Evolutionary conservation across 148 eudicot species (phyloP).

Genomic region (Rhododendron simsii): DNA sequence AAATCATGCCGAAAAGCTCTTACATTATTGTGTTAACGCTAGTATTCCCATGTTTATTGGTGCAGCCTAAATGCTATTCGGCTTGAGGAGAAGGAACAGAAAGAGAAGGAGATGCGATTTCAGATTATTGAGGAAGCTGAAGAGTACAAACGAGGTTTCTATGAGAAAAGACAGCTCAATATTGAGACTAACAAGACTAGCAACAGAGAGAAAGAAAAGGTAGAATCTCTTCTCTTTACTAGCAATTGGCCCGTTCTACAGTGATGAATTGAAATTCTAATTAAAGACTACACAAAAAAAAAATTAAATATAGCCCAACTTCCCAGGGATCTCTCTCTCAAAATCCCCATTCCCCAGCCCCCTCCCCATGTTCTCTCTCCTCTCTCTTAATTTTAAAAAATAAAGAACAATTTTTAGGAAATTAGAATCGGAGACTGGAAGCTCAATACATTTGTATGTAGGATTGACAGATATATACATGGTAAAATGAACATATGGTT

Average conservation of each 20-base stretch:
- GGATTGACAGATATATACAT: not conserved
- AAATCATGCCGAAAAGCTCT: not conserved
- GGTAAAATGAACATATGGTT: not conserved
- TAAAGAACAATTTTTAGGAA: not conserved
- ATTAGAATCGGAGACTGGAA: not conserved
- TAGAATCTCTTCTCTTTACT: conserved; percentile 11
- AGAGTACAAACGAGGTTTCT: conserved; percentile 64
- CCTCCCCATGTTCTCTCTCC: not conserved
- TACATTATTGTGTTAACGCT: not conserved
- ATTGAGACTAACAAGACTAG: conserved; percentile 71
- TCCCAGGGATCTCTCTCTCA: not conserved
- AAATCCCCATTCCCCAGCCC: not conserved
- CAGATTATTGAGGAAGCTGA: conserved; percentile 89
- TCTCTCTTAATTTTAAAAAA: not conserved
- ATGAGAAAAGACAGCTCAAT: conserved; percentile 79
- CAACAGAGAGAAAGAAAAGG: conserved; percentile 92
- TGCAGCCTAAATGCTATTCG: conserved; percentile 71
- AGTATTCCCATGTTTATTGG: conserved; percentile 11
- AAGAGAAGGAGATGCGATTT: conserved; percentile 77
- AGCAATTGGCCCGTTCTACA: not conserved
- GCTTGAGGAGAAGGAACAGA: conserved; percentile 89
- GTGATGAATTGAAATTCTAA: not conserved
- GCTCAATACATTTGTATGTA: not conserved
- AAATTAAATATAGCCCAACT: not conserved
- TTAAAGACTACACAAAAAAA: not conserved